phyloP scores from a whole-genome alignment of 208 protist species.

The Trypanosoma brucei region DNA sequence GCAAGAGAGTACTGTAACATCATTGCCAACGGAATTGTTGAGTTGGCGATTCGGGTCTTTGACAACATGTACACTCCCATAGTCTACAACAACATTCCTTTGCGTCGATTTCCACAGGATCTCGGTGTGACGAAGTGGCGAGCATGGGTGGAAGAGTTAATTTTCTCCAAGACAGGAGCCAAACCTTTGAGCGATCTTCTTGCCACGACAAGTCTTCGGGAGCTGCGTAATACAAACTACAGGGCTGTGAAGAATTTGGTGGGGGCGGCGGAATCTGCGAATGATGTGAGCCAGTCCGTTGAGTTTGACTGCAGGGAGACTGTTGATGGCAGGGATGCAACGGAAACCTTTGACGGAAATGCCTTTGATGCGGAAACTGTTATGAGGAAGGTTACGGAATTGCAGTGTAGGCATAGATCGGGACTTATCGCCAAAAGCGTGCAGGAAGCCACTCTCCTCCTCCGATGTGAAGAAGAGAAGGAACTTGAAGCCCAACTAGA shows the following conservation, averaged over 20 bases:
- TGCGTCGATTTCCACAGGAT: slow-evolving; percentile 53
- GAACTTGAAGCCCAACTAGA: slow-evolving; percentile 10
- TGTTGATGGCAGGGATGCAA: neutral
- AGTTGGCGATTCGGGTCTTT: slow-evolving; percentile 66
- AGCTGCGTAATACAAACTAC: slow-evolving; percentile 15
- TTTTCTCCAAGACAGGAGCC: slow-evolving; percentile 26
- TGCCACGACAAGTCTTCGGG: slow-evolving; percentile 12
- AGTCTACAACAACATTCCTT: slow-evolving; percentile 27
- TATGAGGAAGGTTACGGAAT: slow-evolving; percentile 6
- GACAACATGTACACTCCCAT: slow-evolving; percentile 56
- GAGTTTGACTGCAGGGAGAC: neutral
- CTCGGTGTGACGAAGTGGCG: slow-evolving; percentile 66
- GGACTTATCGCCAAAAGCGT: slow-evolving; percentile 13
- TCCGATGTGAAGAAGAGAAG: slow-evolving; percentile 15
- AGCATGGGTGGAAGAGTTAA: slow-evolving; percentile 48
- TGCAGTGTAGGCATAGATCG: slow-evolving; percentile 6
- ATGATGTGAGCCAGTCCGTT: neutral
- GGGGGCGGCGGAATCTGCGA: neutral
- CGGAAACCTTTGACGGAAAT: neutral
- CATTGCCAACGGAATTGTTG: slow-evolving; percentile 44
- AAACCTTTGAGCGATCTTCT: slow-evolving; percentile 22
- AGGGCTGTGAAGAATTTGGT: neutral
- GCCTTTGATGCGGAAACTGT: slow-evolving; percentile 1
- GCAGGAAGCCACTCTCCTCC: slow-evolving; percentile 6
- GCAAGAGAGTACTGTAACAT: slow-evolving; percentile 33